A percentile compares a stretch with the other conserved stretches of the same genome.
Conservation (phyloP, 164 flowering plant genomes). For the Cinnamomum chago region DNA sequence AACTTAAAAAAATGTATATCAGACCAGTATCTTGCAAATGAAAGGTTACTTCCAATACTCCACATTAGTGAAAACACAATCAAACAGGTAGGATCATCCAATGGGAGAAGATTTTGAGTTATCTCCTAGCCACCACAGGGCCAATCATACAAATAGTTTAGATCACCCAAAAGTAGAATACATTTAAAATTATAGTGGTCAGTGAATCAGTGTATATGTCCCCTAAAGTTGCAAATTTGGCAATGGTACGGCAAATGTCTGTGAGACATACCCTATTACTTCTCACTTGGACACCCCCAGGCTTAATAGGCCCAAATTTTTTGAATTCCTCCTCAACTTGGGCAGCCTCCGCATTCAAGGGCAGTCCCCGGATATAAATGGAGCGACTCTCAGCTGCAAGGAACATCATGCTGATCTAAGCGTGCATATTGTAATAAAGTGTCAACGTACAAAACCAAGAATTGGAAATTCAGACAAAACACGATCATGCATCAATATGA, state of each 20-base stretch:
- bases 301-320: constrained; percentile 80
- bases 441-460: background rate
- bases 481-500: background rate
- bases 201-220: background rate
- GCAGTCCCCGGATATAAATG: constrained; percentile 60
- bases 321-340: constrained; percentile 63
- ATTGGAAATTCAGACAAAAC: background rate
- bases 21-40: no score
- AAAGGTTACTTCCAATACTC: no score
- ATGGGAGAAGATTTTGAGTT: no score
- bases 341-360: constrained; percentile 33
- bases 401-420: constrained; percentile 1
- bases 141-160: background rate
- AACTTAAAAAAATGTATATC: no score
- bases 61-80: no score
- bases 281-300: constrained; percentile 84
- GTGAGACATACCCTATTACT: constrained; percentile 62
- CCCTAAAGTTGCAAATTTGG: background rate
- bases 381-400: constrained; percentile 65
- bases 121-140: background rate
- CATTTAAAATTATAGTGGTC: background rate
- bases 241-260: background rate
- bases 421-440: background rate
- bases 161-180: background rate
- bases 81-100: background rate